Evolutionary conservation across 352 stramenopile species (phyloP).

Genomic region (Globisporangium barbulae): DNA sequence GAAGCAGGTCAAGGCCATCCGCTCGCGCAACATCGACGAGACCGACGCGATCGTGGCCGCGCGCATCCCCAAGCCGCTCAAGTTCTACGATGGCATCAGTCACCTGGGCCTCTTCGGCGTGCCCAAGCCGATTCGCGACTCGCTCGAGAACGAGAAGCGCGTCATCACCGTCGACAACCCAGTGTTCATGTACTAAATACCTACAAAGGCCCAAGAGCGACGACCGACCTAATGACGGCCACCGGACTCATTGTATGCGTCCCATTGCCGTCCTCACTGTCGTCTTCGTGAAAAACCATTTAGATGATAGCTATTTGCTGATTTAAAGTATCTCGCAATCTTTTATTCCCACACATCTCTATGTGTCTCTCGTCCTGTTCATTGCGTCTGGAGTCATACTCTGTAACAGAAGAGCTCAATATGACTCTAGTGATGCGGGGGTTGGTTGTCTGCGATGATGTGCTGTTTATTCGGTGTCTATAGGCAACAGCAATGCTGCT

Average conservation of each 20-base stretch:
- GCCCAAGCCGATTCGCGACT: conserved; percentile 89
- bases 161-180: conserved; percentile 96
- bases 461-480: conserved; percentile 2
- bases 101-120: conserved; percentile 90
- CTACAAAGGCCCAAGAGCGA: conserved; percentile 1
- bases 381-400: not conserved
- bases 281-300: conserved; percentile 20
- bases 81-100: conserved; percentile 91
- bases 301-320: conserved; percentile 12
- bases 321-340: conserved; percentile 5
- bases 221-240: conserved; percentile 6
- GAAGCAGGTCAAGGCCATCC: conserved; percentile 43
- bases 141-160: conserved; percentile 83
- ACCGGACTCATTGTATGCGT: conserved; percentile 2
- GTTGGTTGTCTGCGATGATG: not conserved
- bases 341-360: not conserved
- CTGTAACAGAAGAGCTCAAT: not conserved
- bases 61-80: conserved; percentile 61
- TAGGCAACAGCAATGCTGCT: not conserved
- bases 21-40: conserved; percentile 48
- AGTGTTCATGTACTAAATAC: conserved; percentile 95
- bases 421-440: not conserved
- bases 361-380: not conserved
- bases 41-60: conserved; percentile 66
- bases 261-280: not conserved